Conservation (phyloP, 768 basidiomycete genomes). For the Clitopilus passeckerianus region DNA sequence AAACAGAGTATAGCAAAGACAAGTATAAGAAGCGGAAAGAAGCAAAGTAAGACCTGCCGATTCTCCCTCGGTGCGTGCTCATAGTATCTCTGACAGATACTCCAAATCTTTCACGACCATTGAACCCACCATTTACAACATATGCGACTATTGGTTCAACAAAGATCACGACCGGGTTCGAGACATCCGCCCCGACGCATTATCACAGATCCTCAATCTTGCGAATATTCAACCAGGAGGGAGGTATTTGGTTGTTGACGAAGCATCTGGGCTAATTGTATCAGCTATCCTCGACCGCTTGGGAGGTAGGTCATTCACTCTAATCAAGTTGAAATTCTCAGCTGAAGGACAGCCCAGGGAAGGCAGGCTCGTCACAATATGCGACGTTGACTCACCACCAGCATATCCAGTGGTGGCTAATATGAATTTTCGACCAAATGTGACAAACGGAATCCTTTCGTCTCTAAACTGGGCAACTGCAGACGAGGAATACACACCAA, state of each 20-base stretch:
- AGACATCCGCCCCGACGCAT: slow-evolving; percentile 79
- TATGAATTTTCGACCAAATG: slow-evolving; percentile 78
- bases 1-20: slow-evolving; percentile 98
- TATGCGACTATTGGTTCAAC: slow-evolving; percentile 84
- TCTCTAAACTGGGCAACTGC: slow-evolving; percentile 91
- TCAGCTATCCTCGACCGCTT: slow-evolving; percentile 82
- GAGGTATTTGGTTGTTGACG: slow-evolving; percentile 86
- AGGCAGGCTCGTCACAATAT: slow-evolving; percentile 80
- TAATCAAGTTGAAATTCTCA: background rate
- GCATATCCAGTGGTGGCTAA: slow-evolving; percentile 77
- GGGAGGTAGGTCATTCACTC: slow-evolving; percentile 51
- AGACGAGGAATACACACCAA: slow-evolving; percentile 67
- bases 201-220: slow-evolving; percentile 83
- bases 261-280: slow-evolving; percentile 85
- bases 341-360: slow-evolving; percentile 41
- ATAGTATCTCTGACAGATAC: slow-evolving; percentile 47
- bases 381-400: slow-evolving; percentile 89
- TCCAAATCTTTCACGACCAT: slow-evolving; percentile 84
- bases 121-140: slow-evolving; percentile 82
- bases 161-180: slow-evolving; percentile 81
- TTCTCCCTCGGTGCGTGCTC: background rate
- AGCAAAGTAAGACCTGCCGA: slow-evolving; percentile 68
- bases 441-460: slow-evolving; percentile 47
- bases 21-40: slow-evolving; percentile 97
- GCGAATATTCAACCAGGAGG: slow-evolving; percentile 84